A percentile compares a stretch with the other conserved stretches of the same genome.
Evolutionary conservation across 2,329 filamentous ascomycete genomes (phyloP).

Genomic region (Apiospora phragmitis): DNA sequence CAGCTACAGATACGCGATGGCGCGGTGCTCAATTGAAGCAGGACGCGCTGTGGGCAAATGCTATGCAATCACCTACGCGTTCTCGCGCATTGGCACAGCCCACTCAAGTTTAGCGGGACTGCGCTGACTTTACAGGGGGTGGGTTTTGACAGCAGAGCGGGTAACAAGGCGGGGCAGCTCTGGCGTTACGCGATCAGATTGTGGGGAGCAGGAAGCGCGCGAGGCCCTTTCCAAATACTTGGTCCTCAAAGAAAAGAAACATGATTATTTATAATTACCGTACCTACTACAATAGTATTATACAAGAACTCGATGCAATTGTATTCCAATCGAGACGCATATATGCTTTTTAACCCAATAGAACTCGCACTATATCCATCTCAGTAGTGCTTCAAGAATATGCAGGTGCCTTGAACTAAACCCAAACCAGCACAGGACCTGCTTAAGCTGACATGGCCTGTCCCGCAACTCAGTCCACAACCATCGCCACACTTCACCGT

Average conservation of each 20-base stretch:
- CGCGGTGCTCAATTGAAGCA: constrained; percentile 14
- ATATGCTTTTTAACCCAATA: not conserved
- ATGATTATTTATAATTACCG: not conserved
- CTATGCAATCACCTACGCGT: constrained; percentile 9
- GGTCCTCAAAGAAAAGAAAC: not conserved
- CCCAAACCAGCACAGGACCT: not conserved
- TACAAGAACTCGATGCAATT: no score
- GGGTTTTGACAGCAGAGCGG: not conserved
- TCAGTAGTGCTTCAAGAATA: not conserved
- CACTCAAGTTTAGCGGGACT: not conserved
- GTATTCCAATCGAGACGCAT: no score
- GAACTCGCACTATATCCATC: not conserved
- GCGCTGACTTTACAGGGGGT: not conserved
- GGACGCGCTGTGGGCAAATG: constrained; percentile 16
- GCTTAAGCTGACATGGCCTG: not conserved
- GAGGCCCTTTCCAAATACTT: no score
- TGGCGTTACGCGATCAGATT: not conserved
- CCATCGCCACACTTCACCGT: not conserved
- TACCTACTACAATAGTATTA: not conserved
- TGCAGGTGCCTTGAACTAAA: not conserved
- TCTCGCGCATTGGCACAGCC: not conserved
- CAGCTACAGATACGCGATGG: constrained; percentile 7
- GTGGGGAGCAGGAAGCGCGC: not conserved
- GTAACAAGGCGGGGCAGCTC: not conserved
- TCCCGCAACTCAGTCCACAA: not conserved